Evolutionary conservation across 768 basidiomycete genomes (phyloP).

Genomic region (Macrolepiota albuminosa): DNA sequence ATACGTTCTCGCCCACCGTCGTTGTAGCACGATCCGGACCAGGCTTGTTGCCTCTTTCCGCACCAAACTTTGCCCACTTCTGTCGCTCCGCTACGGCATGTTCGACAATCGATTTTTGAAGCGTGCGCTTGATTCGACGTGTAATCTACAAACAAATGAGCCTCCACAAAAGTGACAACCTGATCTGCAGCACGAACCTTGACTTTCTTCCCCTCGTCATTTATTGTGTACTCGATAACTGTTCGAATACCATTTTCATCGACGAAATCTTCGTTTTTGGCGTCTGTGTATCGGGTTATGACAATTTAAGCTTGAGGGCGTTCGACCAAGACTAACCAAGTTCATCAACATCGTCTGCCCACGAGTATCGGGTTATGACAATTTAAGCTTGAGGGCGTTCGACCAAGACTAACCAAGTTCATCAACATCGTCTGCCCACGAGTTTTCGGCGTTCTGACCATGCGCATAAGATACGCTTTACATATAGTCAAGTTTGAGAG

Average conservation of each 20-base stretch:
- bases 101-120: slow-evolving; percentile 91
- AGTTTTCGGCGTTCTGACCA: slow-evolving; percentile 53
- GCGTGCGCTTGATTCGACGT: slow-evolving; percentile 75
- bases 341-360: slow-evolving; percentile 87
- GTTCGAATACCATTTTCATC: slow-evolving; percentile 87
- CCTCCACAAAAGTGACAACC: not conserved
- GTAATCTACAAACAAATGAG: slow-evolving; percentile 54
- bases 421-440: slow-evolving; percentile 88
- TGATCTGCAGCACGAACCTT: slow-evolving; percentile 50
- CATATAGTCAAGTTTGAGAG: not conserved
- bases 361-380: slow-evolving; percentile 34
- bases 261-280: slow-evolving; percentile 63
- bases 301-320: not conserved
- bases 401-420: slow-evolving; percentile 46
- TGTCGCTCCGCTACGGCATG: slow-evolving; percentile 92
- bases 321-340: slow-evolving; percentile 35
- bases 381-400: not conserved
- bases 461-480: not conserved
- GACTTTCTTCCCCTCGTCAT: slow-evolving; percentile 93
- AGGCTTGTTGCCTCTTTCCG: slow-evolving; percentile 79
- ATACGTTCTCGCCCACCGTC: slow-evolving; percentile 70
- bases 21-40: slow-evolving; percentile 94
- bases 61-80: slow-evolving; percentile 91
- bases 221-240: slow-evolving; percentile 75
- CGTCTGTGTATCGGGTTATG: slow-evolving; percentile 26